Base-by-base conservation (phyloP, 495 filamentous ascomycete species). In the Viridothelium virens region DNA sequence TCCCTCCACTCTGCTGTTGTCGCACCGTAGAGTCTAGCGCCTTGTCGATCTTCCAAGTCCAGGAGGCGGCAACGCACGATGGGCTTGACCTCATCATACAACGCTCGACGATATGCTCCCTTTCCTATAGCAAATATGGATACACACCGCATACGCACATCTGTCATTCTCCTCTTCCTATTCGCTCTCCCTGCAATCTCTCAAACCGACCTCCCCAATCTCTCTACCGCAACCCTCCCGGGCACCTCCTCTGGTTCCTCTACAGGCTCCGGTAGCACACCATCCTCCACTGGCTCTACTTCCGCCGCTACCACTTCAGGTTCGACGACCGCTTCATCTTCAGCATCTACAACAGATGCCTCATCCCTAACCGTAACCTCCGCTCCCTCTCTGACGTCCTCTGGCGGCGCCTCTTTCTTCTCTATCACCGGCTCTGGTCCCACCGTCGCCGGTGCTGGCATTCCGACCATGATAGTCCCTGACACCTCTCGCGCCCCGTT, bases 401-500 rank as follows among this genome's bases (percentile, higher is more conserved):
- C 75, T 16, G 39, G 31, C 16, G 33, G 38, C 41, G 62, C 62
- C 31, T 66, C 71, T 39, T 66, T 69, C 65, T 76, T 67, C 65
- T 67, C 66, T 39, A 70, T 72, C 3, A 71, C 71, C 12, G 68
- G 62, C 53, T 75, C 84, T 33, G 53, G 25, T 1, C 83, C 85
- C 3, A 82, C 81, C 38, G 74, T 85, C 67, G 75, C 81, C 4
- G 79, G 73, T 38, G 72, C 74, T 68, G 76, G 78, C 56, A 80
- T 79, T 68, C 86, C 89, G 9, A 74, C 85, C 4, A 79, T 90
- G 2, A 83, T 83, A 16, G 86, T 96, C 46, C 94, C 94, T 3
- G 87, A 91, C 11, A 96, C 90, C 1, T 80, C 84, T 11, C 83
- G 87, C 75, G 94, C 94, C 33, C 94, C 95, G 37, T 98, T 91